These are phyloP conservation scores for Letharia columbiana DNA, from an alignment of 495 filamentous ascomycete genomes.

Conservation along the genomic window DNA sequence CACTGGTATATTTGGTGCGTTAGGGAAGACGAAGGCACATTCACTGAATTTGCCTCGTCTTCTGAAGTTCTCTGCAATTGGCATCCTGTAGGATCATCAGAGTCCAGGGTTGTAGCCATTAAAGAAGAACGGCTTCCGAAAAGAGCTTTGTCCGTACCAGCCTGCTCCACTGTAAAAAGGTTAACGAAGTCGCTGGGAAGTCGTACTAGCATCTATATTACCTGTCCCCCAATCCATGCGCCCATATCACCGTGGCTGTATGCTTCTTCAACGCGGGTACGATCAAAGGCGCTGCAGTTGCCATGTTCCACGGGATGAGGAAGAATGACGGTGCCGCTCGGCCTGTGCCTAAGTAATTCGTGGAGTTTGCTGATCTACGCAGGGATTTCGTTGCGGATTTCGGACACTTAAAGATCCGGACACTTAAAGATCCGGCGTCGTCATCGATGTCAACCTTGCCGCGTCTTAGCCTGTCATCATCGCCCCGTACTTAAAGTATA, in stretches of 20 bases:
- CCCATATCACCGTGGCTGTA: conserved; percentile 89
- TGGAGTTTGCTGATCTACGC: neutral
- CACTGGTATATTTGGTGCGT: conserved; percentile 85
- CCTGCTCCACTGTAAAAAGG: conserved; percentile 48
- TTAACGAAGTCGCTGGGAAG: conserved; percentile 5
- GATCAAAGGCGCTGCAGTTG: conserved; percentile 49
- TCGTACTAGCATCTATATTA: conserved; percentile 24
- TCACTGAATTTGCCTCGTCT: conserved; percentile 75
- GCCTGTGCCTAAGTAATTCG: neutral
- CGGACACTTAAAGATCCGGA: neutral
- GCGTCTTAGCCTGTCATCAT: neutral
- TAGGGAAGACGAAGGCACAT: conserved; percentile 86
- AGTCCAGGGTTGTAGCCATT: neutral
- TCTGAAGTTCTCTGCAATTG: conserved; percentile 83
- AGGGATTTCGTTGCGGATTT: neutral
- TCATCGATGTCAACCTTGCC: neutral
- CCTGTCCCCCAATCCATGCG: conserved; percentile 84
- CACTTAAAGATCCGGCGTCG: neutral
- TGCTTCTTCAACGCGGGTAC: conserved; percentile 84
- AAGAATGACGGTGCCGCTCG: neutral
- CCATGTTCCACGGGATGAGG: neutral
- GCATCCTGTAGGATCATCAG: conserved; percentile 41
- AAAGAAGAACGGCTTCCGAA: too few species aligned
- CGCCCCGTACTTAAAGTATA: conserved; percentile 11
- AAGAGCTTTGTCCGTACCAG: conserved; percentile 43